Percentiles rank a stretch among this genome's conserved stretches.
Evolutionary conservation across 345 rosid genomes (phyloP).

Genomic region (Limnanthes douglasii): DNA sequence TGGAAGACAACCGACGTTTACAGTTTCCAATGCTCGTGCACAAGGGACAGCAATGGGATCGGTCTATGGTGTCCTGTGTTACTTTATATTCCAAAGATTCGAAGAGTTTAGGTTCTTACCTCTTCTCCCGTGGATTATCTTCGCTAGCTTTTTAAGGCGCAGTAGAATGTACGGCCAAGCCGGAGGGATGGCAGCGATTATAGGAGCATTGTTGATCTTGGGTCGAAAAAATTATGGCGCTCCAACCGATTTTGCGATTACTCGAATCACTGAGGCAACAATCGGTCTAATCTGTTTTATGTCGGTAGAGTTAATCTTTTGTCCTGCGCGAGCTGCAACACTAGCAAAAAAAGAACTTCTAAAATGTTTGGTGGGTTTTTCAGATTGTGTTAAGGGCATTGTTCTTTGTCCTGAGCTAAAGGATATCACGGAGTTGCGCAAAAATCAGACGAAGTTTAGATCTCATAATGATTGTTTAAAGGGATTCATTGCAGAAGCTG

Average conservation of each 20-base stretch:
- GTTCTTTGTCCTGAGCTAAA: constrained; percentile 14
- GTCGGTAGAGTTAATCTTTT: constrained; percentile 24
- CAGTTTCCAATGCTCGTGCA: constrained; percentile 41
- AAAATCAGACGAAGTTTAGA: constrained; percentile 19
- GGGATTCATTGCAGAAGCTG: constrained; percentile 29
- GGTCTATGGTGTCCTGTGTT: constrained; percentile 46
- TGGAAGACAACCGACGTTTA: constrained; percentile 41
- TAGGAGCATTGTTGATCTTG: constrained; percentile 45
- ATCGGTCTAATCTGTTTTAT: constrained; percentile 44
- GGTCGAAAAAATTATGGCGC: constrained; percentile 45
- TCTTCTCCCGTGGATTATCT: constrained; percentile 48
- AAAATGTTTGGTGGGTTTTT: constrained; percentile 13
- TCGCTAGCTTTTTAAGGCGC: constrained; percentile 40
- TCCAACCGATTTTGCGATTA: constrained; percentile 38
- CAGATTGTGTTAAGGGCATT: constrained; percentile 13
- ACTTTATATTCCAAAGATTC: constrained; percentile 20
- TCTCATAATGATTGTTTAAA: constrained; percentile 16
- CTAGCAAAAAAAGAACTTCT: constrained; percentile 35
- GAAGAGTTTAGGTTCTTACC: constrained; percentile 29
- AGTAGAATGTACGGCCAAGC: constrained; percentile 55
- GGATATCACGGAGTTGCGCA: constrained; percentile 10
- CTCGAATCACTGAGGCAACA: constrained; percentile 40
- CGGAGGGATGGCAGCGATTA: constrained; percentile 40
- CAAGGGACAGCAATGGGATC: constrained; percentile 79
- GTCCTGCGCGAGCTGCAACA: constrained; percentile 41